Base-by-base conservation (phyloP, 208 protist genomes). In the Trypanosoma rangeli region DNA sequence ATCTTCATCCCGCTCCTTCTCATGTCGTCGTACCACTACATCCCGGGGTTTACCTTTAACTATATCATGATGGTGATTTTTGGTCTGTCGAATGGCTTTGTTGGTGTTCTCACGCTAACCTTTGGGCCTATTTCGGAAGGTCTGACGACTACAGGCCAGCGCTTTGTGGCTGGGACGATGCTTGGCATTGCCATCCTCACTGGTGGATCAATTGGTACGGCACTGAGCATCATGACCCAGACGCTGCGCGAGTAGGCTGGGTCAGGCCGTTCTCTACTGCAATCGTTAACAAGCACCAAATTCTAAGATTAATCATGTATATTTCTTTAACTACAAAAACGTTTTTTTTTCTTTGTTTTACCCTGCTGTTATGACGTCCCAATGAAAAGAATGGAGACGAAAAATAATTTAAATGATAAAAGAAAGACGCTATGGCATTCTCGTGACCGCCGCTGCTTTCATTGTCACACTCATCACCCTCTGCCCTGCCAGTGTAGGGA, bases 1-100 rank as follows among this genome's bases (percentile, higher is more conserved):
- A 49, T 87, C 29, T 86, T 92, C 46, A 42, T 90, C 28, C 82
- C 84, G 49, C 78, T 86, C 39, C 49, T 92, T 49, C 37, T 92
- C n/a, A 46, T 92, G 22, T 22, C 78, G 49, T 80, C 83, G 52
- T 87, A 82, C 60, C 70, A 84, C 56, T 78, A 84, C 73, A 87
- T 93, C 70, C 70, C 80, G 28, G 37, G 62, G n/a, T 76, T 80
- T 64, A 76, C 70, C 18, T 80, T 72, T 65, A 67, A 53, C 52
- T 83, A 84, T 50, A 70, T 93, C 33, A 77, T 90, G 60, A 74
- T 84, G 69, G 62, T 86, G 31, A 57, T 85, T 24, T 83, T 87
- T 61, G 81, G 78, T 26, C 73, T 83, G 53, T 80, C 82, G 0
- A 93, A 88, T 61, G 85, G 85, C 46, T 90, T 83, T 61, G 66